Conservation (phyloP, 1,284 basidiomycete genomes). For the Microbotryum intermedium region DNA sequence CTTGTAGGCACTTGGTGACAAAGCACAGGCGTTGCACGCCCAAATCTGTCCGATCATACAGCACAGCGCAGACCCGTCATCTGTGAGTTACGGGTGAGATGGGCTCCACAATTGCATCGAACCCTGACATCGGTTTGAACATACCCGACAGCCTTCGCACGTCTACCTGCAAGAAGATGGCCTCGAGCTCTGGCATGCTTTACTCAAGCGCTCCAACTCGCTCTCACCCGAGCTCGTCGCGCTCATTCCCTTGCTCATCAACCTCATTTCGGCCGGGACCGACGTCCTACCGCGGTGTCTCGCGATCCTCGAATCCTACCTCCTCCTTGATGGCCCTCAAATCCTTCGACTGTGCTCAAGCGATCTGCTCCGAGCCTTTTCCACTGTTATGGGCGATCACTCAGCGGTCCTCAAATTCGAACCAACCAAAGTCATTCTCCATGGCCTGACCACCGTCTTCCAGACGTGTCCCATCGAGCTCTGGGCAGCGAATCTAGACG, state of each 20-base stretch:
- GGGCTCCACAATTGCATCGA: no score
- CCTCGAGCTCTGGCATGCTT: slow-evolving; percentile 31
- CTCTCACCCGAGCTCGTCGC: slow-evolving; percentile 25
- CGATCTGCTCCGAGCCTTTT: slow-evolving; percentile 11
- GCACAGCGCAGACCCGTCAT: slow-evolving; percentile 22
- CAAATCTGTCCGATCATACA: slow-evolving; percentile 26
- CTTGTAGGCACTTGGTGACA: slow-evolving; percentile 16
- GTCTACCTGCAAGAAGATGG: slow-evolving; percentile 34
- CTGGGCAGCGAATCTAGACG: slow-evolving; percentile 24
- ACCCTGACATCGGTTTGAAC: not conserved
- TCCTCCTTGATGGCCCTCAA: slow-evolving; percentile 19
- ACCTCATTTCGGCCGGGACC: slow-evolving; percentile 20
- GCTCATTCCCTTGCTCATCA: slow-evolving; percentile 22
- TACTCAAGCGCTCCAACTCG: slow-evolving; percentile 12
- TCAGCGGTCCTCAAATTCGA: slow-evolving; percentile 16
- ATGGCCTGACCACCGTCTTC: slow-evolving; percentile 23
- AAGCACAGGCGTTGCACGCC: slow-evolving; percentile 21
- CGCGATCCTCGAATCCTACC: slow-evolving; percentile 32
- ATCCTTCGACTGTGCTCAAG: slow-evolving; percentile 13
- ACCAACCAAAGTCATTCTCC: slow-evolving; percentile 27
- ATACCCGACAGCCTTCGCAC: slow-evolving; percentile 18
- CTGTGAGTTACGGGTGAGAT: slow-evolving; percentile 2
- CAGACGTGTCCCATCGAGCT: slow-evolving; percentile 5
- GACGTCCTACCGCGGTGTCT: slow-evolving; percentile 29
- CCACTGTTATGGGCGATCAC: slow-evolving; percentile 12